Base-by-base conservation (phyloP, 139 green algal species). In the Ettlia oleoabundans region DNA sequence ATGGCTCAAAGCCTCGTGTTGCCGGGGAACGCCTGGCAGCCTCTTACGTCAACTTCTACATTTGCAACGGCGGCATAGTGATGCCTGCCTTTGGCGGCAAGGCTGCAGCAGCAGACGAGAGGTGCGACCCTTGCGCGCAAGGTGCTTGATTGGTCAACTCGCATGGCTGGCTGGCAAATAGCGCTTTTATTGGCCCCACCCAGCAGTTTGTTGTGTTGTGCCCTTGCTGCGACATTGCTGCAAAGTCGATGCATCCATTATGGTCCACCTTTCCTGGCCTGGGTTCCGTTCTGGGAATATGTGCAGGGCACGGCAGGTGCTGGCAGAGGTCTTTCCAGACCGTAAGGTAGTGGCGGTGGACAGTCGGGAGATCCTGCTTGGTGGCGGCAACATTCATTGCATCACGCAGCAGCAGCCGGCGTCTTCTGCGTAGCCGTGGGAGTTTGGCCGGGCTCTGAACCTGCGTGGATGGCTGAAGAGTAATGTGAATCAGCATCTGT, bases 11-110 rank as follows among this genome's bases (percentile, higher is more conserved):
- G 35, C 71, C 86, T 0, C 84, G 89, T 28, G 64, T 83, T 30
- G 71, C 87, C 15, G 88, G 86, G 2, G 86, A 86, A 7, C 82
- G 88, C 47, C 80, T 95, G 76, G 82, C 88, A 6, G 92, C 77
- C 63, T 90, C 84, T 15, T 96, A 96, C 75, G 84, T 92, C 83
- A 96, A 96, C 85, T 94, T 94, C 80, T 96, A 96, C 86, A 78
- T 93, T 18, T 88, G 85, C 40, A 96, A 96, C 40, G 92, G 91
- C 15, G 91, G 86, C 37, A 82, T 93, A 9, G 83, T 96, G 21
- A 78, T 89, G 35, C 92, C 92, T 1, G 83, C 66, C 0, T 84
- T 89, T 72, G 86, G 86, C 0, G 70, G 47, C 21, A 68, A 74
- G 42, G 64, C 81, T 0, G 68, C 74, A 3, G 72, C 81, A 22